Percentiles rank a stretch among this genome's conserved stretches.
Evolutionary conservation across 1,284 basidiomycete genomes (phyloP).

Genomic region (Ceratobasidium sp.): DNA sequence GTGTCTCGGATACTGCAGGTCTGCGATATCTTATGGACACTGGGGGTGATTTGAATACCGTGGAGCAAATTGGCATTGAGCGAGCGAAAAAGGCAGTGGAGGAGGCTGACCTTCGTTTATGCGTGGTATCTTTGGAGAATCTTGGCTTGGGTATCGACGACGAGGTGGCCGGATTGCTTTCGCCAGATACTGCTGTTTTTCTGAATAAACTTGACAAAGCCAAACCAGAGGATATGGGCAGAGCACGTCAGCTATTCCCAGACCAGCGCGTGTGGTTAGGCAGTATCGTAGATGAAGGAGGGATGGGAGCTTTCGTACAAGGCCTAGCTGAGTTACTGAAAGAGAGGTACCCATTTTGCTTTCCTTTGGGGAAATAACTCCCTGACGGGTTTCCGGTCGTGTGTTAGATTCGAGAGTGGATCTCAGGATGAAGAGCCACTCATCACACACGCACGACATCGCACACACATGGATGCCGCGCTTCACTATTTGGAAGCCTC

Average conservation of each 20-base stretch:
- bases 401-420: conserved; percentile 40
- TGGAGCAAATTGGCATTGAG: conserved; percentile 85
- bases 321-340: conserved; percentile 66
- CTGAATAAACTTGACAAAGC: conserved; percentile 78
- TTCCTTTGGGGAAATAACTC: neutral
- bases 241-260: neutral
- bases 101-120: conserved; percentile 75
- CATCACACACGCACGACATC: conserved; percentile 82
- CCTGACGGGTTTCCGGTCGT: no score
- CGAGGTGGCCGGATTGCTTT: conserved; percentile 61
- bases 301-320: conserved; percentile 67
- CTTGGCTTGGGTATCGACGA: conserved; percentile 48
- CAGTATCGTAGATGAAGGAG: conserved; percentile 69
- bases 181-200: conserved; percentile 67
- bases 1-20: conserved; percentile 86
- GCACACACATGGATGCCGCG: conserved; percentile 76
- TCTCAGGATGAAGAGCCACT: conserved; percentile 61
- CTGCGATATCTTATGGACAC: conserved; percentile 64
- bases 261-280: conserved; percentile 61
- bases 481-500: conserved; percentile 74
- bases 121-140: conserved; percentile 76
- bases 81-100: conserved; percentile 71
- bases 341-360: conserved; percentile 58
- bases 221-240: conserved; percentile 18
- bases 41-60: conserved; percentile 62